phyloP scores from a whole-genome alignment of 2,329 filamentous ascomycete species.

The Venturia effusa region DNA sequence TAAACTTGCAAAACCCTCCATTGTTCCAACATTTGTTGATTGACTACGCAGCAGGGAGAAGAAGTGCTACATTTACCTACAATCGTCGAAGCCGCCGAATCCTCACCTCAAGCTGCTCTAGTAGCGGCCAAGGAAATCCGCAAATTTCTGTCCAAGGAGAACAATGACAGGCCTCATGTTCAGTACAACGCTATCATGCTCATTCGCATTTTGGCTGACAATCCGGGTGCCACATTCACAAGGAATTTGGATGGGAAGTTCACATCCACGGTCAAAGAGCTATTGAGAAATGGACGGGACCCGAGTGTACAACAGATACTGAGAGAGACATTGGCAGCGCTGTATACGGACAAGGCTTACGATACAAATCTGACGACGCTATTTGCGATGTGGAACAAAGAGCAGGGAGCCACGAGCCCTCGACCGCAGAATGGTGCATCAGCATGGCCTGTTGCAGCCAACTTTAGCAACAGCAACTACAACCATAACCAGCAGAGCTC shows the following conservation, averaged over 20 bases:
- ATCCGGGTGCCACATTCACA: constrained; percentile 86
- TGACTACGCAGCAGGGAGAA: constrained; percentile 47
- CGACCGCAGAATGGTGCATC: constrained; percentile 18
- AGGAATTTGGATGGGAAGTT: constrained; percentile 81
- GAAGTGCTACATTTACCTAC: constrained; percentile 86
- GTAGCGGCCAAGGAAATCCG: constrained; percentile 73
- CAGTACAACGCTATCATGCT: constrained; percentile 98
- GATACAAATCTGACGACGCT: constrained; percentile 65
- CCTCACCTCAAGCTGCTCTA: constrained; percentile 72
- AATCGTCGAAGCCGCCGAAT: constrained; percentile 92
- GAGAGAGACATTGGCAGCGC: constrained; percentile 72
- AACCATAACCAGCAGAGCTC: background rate
- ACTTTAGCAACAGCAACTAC: background rate
- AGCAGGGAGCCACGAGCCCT: constrained; percentile 45
- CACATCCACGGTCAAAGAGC: constrained; percentile 59
- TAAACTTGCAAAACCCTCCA: background rate
- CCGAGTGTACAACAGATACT: constrained; percentile 73
- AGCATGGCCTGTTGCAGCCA: background rate
- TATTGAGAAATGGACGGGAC: constrained; percentile 62
- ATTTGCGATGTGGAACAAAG: constrained; percentile 79
- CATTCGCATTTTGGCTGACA: constrained; percentile 80
- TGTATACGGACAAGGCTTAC: constrained; percentile 59
- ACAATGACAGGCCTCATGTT: constrained; percentile 52
- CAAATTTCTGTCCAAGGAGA: constrained; percentile 68
- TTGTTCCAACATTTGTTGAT: constrained; percentile 11